phyloP scores from a whole-genome alignment of 257 asterid genomes.

The Misopates orontium region DNA sequence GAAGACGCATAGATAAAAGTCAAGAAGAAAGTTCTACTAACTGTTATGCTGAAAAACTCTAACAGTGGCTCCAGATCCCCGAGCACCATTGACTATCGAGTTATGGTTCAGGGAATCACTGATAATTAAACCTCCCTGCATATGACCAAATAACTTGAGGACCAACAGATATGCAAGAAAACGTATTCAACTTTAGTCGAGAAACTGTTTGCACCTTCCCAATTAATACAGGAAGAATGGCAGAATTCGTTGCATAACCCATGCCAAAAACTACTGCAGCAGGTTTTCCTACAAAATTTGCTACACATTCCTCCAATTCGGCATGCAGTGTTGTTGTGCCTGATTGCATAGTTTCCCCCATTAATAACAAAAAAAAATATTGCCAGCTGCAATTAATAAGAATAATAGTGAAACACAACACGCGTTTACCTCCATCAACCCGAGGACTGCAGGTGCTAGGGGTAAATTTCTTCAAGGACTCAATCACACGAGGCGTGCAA shows the following conservation, averaged over 20 bases:
- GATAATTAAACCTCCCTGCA: constrained; percentile 89
- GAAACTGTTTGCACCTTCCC: constrained; percentile 66
- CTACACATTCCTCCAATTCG: constrained; percentile 88
- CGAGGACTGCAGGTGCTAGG: constrained; percentile 96
- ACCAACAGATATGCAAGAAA: constrained; percentile 15
- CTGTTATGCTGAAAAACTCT: constrained; percentile 98
- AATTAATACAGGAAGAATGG: constrained; percentile 82
- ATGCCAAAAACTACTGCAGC: constrained; percentile 94
- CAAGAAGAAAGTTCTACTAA: constrained; percentile 38
- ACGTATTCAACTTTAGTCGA: constrained; percentile 13
- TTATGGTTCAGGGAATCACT: constrained; percentile 97
- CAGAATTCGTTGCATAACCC: constrained; percentile 97
- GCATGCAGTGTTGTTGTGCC: constrained; percentile 80
- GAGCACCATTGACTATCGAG: constrained; percentile 96
- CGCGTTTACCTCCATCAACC: constrained; percentile 83
- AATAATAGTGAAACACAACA: constrained; percentile 14
- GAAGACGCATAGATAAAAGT: neutral
- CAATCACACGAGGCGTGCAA: constrained; percentile 95
- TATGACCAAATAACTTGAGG: constrained; percentile 27
- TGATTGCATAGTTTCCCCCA: constrained; percentile 34
- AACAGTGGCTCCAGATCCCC: constrained; percentile 97
- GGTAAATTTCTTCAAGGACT: constrained; percentile 71
- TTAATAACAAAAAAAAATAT: neutral
- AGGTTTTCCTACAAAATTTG: constrained; percentile 85
- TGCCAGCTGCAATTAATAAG: constrained; percentile 16